Conservation (phyloP, 768 basidiomycete species). For the Russula vinacea region DNA sequence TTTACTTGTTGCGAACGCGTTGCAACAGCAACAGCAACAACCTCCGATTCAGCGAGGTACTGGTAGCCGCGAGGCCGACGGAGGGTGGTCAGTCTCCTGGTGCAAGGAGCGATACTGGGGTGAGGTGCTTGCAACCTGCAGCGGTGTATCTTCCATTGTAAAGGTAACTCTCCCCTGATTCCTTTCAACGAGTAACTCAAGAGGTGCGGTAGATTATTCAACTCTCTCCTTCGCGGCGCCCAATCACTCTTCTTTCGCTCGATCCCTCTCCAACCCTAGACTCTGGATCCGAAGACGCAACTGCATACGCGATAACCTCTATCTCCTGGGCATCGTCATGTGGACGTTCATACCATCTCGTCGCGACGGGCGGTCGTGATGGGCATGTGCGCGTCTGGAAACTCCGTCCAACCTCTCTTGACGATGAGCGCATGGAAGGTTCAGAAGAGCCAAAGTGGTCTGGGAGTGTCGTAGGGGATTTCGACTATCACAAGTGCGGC, state of each 20-base stretch:
- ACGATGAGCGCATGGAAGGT: slow-evolving; percentile 39
- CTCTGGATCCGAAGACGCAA: slow-evolving; percentile 35
- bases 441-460: slow-evolving; percentile 63
- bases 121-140: slow-evolving; percentile 75
- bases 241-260: slow-evolving; percentile 58
- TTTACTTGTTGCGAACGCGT: slow-evolving; percentile 60
- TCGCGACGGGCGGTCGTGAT: slow-evolving; percentile 87
- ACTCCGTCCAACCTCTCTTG: slow-evolving; percentile 54
- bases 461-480: slow-evolving; percentile 75
- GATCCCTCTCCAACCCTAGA: slow-evolving; percentile 47
- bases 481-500: slow-evolving; percentile 76
- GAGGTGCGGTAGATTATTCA: slow-evolving; percentile 61
- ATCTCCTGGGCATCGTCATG: slow-evolving; percentile 94
- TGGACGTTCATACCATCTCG: slow-evolving; percentile 89
- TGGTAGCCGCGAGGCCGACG: slow-evolving; percentile 77
- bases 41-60: slow-evolving; percentile 41
- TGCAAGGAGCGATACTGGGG: slow-evolving; percentile 97
- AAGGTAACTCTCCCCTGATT: slow-evolving; percentile 50
- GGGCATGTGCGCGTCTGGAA: slow-evolving; percentile 90
- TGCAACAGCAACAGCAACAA: slow-evolving; percentile 48
- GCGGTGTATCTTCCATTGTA: slow-evolving; percentile 67
- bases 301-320: slow-evolving; percentile 66
- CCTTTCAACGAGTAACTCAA: slow-evolving; percentile 10
- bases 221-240: slow-evolving; percentile 64
- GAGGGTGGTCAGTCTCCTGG: slow-evolving; percentile 93